These are phyloP conservation scores for Trametes sanguinea DNA, from an alignment of 768 basidiomycete genomes.

Conservation along the genomic window DNA sequence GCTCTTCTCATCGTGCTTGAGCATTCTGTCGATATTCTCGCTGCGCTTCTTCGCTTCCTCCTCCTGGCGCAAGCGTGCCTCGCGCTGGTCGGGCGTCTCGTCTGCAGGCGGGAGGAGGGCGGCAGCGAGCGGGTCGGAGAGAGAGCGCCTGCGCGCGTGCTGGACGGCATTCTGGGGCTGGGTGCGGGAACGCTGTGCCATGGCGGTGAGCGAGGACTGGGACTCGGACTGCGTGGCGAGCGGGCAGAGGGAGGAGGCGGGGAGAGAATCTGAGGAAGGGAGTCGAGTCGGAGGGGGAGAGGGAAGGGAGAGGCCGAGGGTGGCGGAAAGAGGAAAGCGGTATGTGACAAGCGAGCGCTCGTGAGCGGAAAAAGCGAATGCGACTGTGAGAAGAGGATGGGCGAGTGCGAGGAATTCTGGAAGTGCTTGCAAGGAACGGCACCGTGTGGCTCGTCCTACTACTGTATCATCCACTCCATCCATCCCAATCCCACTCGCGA, in stretches of 20 bases:
- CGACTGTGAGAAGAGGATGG: constrained; percentile 21
- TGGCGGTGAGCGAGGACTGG: neutral
- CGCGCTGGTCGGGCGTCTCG: constrained; percentile 69
- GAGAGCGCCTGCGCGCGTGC: constrained; percentile 35
- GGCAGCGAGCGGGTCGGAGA: constrained; percentile 67
- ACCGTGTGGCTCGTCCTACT: neutral
- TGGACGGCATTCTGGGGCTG: neutral
- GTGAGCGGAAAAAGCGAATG: constrained; percentile 20
- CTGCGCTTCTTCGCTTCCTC: constrained; percentile 71
- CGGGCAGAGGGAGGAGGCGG: neutral
- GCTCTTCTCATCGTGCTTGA: constrained; percentile 64
- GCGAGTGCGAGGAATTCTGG: constrained; percentile 7
- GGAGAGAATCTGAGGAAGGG: neutral
- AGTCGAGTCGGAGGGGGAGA: neutral
- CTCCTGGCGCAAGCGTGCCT: constrained; percentile 65
- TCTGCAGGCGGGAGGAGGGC: constrained; percentile 69
- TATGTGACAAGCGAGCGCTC: constrained; percentile 21
- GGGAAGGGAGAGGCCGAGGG: neutral
- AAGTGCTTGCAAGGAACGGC: constrained; percentile 10
- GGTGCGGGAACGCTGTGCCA: constrained; percentile 3
- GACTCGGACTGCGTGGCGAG: neutral
- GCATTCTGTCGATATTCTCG: constrained; percentile 79
- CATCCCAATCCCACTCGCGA: neutral
- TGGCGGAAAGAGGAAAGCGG: constrained; percentile 19
- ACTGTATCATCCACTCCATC: neutral